A percentile compares a stretch with the other conserved stretches of the same genome.
Evolutionary conservation across 2,329 filamentous ascomycete genomes (phyloP).

Genomic region (Exophiala bonariae): DNA sequence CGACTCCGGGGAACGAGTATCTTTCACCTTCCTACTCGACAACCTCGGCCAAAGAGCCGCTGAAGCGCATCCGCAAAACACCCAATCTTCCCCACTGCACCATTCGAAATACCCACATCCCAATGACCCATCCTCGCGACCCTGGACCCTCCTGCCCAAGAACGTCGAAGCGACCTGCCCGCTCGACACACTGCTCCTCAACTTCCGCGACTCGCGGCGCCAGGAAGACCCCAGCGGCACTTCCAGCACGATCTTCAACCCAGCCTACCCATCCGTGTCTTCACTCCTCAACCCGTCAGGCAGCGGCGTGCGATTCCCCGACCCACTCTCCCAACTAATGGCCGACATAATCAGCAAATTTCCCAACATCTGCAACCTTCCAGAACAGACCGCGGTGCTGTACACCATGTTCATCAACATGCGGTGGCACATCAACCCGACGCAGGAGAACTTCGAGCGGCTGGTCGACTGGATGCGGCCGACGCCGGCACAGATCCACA

Average conservation of each 20-base stretch:
- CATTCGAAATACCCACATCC: constrained; percentile 23
- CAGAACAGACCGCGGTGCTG: constrained; percentile 78
- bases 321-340: constrained; percentile 80
- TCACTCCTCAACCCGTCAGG: constrained; percentile 68
- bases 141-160: constrained; percentile 48
- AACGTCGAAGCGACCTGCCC: constrained; percentile 72
- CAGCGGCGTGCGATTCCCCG: constrained; percentile 52
- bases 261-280: constrained; percentile 76
- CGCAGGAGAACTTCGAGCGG: constrained; percentile 74
- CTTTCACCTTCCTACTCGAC: constrained; percentile 72
- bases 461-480: constrained; percentile 74
- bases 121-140: constrained; percentile 31
- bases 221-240: constrained; percentile 67
- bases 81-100: constrained; percentile 7
- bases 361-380: constrained; percentile 72
- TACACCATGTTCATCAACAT: constrained; percentile 86
- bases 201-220: constrained; percentile 71
- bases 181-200: constrained; percentile 74
- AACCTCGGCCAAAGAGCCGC: constrained; percentile 55
- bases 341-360: constrained; percentile 85
- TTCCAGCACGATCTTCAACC: constrained; percentile 64
- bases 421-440: constrained; percentile 81
- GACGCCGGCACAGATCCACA: constrained; percentile 63
- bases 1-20: constrained; percentile 62
- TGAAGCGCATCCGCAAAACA: constrained; percentile 35